Conservation (phyloP, 2,329 filamentous ascomycete genomes). For the Trichoderma koningii region DNA sequence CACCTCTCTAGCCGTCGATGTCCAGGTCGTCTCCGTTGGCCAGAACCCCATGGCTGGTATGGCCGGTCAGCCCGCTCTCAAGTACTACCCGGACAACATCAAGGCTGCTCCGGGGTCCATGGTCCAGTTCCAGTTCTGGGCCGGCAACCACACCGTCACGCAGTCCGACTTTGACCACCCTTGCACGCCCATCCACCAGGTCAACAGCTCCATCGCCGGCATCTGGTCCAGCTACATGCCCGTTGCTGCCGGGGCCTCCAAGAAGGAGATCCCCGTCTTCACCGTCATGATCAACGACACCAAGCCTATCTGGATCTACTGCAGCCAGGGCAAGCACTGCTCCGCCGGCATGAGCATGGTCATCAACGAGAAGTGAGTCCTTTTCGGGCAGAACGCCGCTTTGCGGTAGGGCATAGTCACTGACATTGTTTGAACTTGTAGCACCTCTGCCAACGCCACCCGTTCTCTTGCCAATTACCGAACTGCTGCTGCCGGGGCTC, state of each 20-base stretch:
- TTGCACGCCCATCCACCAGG: constrained; percentile 61
- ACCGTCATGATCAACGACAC: constrained; percentile 69
- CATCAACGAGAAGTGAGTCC: constrained; percentile 69
- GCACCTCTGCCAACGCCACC: constrained; percentile 53
- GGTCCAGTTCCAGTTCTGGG: constrained; percentile 68
- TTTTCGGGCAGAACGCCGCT: background rate
- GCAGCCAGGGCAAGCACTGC: constrained; percentile 73
- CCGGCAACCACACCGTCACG: constrained; percentile 75
- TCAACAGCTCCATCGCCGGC: constrained; percentile 55
- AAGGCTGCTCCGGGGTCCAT: constrained; percentile 63
- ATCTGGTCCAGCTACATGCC: constrained; percentile 71
- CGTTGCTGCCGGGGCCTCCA: constrained; percentile 54
- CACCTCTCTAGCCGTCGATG: constrained; percentile 40
- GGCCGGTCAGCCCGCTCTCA: constrained; percentile 53
- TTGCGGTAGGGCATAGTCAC: constrained; percentile 18
- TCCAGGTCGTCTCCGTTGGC: constrained; percentile 68
- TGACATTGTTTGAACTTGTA: constrained; percentile 30
- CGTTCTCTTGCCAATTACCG: constrained; percentile 56
- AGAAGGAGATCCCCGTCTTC: constrained; percentile 64
- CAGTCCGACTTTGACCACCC: constrained; percentile 74
- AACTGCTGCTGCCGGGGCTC: constrained; percentile 38
- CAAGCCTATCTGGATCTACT: constrained; percentile 78
- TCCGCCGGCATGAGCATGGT: constrained; percentile 74
- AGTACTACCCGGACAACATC: constrained; percentile 68
- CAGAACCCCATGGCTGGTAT: constrained; percentile 52